Percentiles rank a stretch among this genome's conserved stretches.
These are phyloP conservation scores for Punica granatum DNA, from an alignment of 345 rosid species.

Conservation along the genomic window DNA sequence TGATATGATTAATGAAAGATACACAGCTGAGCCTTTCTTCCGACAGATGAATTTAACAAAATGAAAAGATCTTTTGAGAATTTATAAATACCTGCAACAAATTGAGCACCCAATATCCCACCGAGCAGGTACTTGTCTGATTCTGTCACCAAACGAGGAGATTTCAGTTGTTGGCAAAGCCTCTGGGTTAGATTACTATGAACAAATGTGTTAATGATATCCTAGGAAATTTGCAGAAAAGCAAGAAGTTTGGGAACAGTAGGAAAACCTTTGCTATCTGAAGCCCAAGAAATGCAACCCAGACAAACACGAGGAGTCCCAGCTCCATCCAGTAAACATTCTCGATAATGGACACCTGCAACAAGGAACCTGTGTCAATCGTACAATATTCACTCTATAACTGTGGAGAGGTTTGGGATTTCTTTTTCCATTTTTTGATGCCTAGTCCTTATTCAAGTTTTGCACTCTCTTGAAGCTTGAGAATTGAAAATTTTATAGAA, in stretches of 20 bases:
- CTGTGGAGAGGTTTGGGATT: neutral
- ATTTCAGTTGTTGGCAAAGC: neutral
- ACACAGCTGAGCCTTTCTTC: neutral
- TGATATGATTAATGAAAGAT: neutral
- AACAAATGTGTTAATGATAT: neutral
- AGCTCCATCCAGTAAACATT: conserved; percentile 42
- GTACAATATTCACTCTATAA: neutral
- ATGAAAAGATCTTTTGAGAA: neutral
- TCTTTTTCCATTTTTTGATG: no score
- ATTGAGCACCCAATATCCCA: conserved; percentile 39
- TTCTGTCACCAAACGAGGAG: conserved; percentile 21
- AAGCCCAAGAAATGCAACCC: conserved; percentile 36
- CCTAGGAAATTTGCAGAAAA: neutral
- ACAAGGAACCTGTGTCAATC: neutral
- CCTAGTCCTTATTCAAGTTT: neutral
- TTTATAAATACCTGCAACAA: conserved; percentile 30
- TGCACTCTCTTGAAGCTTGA: neutral
- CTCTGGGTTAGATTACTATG: neutral
- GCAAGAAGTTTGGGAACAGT: neutral
- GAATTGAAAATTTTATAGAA: neutral
- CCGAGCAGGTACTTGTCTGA: conserved; percentile 31
- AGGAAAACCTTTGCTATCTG: conserved; percentile 39
- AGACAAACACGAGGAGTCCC: conserved; percentile 37
- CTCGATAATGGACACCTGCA: conserved; percentile 28
- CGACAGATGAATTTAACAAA: neutral